Conservation (phyloP, 2,329 filamentous ascomycete species). For the Ophiostoma sp. region DNA sequence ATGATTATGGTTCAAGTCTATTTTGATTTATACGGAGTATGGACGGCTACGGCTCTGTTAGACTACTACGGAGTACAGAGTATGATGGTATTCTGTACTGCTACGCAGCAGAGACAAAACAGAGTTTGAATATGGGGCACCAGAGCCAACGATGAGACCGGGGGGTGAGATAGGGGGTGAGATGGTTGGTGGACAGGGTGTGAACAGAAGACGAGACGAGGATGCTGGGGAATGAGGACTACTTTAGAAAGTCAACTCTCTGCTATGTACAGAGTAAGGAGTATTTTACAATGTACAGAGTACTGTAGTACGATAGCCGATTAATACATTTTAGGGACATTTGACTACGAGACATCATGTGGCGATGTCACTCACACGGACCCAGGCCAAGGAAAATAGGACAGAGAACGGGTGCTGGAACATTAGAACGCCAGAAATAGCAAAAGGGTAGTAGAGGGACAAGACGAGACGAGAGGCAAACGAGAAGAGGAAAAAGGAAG, state of each 20-base stretch:
- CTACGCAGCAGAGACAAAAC: conserved; percentile 16
- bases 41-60: background rate
- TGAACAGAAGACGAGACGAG: background rate
- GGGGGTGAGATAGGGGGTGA: conserved; percentile 14
- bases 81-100: background rate
- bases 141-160: conserved; percentile 2
- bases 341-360: background rate
- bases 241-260: background rate
- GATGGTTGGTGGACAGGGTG: conserved; percentile 1
- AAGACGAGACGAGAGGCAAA: background rate
- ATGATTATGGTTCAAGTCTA: background rate
- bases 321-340: background rate
- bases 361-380: conserved; percentile 14
- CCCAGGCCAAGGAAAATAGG: conserved; percentile 2
- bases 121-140: conserved; percentile 14
- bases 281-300: background rate
- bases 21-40: background rate
- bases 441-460: background rate
- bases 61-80: background rate
- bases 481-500: background rate
- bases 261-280: no score
- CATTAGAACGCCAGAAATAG: background rate
- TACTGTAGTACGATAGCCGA: background rate
- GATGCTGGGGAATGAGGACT: conserved; percentile 11
- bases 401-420: conserved; percentile 8